Conservation (phyloP, 1,284 basidiomycete genomes). For the Chiua sp. region DNA sequence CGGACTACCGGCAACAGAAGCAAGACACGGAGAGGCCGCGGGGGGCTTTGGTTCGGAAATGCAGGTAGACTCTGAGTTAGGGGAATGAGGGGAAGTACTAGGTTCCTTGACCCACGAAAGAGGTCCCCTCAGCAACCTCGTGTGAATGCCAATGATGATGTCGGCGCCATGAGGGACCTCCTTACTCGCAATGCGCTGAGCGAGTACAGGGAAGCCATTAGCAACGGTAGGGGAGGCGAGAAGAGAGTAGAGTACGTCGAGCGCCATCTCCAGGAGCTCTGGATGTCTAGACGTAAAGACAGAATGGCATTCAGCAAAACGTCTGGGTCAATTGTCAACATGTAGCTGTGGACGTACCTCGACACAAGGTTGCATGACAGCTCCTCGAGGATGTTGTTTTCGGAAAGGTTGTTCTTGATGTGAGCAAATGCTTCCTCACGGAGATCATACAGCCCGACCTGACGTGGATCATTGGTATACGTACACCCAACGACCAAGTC, state of each 20-base stretch:
- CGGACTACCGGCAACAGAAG: neutral
- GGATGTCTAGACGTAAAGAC: slow-evolving; percentile 17
- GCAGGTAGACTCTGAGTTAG: neutral
- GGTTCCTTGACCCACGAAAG: neutral
- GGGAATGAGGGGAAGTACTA: neutral
- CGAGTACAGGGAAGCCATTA: slow-evolving; percentile 13
- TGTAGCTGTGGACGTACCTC: slow-evolving; percentile 13
- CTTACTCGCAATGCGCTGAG: slow-evolving; percentile 23
- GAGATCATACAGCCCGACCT: slow-evolving; percentile 29
- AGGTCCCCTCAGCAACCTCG: slow-evolving; percentile 22
- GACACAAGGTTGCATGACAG: slow-evolving; percentile 24
- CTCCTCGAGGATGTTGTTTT: slow-evolving; percentile 31
- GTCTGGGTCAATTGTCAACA: too few species aligned
- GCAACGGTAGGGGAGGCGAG: slow-evolving; percentile 23
- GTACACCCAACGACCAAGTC: neutral
- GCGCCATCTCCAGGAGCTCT: slow-evolving; percentile 28
- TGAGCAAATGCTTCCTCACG: slow-evolving; percentile 23
- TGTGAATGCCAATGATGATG: slow-evolving; percentile 27
- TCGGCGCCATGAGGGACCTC: slow-evolving; percentile 30
- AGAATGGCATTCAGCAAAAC: neutral
- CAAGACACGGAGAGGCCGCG: neutral
- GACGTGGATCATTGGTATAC: neutral
- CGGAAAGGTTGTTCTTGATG: slow-evolving; percentile 25
- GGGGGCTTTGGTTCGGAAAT: neutral
- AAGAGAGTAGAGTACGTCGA: slow-evolving; percentile 28